Evolutionary conservation across 2,329 filamentous ascomycete genomes (phyloP).

Genomic region (Verticillium alfalfae): DNA sequence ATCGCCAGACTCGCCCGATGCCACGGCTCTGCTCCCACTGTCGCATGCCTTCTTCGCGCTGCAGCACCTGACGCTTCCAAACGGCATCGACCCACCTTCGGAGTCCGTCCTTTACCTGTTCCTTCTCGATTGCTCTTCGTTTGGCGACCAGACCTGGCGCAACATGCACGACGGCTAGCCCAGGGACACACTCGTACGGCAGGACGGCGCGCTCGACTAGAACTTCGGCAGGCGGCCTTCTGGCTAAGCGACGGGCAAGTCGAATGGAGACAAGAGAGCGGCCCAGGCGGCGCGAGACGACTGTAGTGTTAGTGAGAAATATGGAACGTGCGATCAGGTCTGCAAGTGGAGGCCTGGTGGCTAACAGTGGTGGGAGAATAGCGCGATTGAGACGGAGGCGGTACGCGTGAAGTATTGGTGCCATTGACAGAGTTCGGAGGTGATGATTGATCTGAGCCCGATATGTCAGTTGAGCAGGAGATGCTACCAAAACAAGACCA

Average conservation of each 20-base stretch:
- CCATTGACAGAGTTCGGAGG: slow-evolving; percentile 55
- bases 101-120: slow-evolving; percentile 62
- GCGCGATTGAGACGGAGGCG: slow-evolving; percentile 54
- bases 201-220: slow-evolving; percentile 61
- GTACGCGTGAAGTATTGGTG: slow-evolving; percentile 59
- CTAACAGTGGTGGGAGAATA: slow-evolving; percentile 49
- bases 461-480: not conserved
- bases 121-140: slow-evolving; percentile 58
- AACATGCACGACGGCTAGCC: slow-evolving; percentile 33
- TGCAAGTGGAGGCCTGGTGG: slow-evolving; percentile 51
- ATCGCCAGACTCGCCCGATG: slow-evolving; percentile 52
- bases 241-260: slow-evolving; percentile 54
- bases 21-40: slow-evolving; percentile 45
- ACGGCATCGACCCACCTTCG: slow-evolving; percentile 59
- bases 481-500: not conserved
- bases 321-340: slow-evolving; percentile 61
- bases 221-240: slow-evolving; percentile 52
- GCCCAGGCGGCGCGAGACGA: slow-evolving; percentile 58
- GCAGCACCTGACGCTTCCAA: slow-evolving; percentile 46
- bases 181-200: slow-evolving; percentile 56
- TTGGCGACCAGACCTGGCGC: slow-evolving; percentile 58
- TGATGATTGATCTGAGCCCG: slow-evolving; percentile 50
- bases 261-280: slow-evolving; percentile 61
- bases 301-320: slow-evolving; percentile 60
- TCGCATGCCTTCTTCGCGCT: slow-evolving; percentile 40